A percentile compares a stretch with the other conserved stretches of the same genome.
These are phyloP conservation scores for Sutorius australiensis DNA, from an alignment of 768 basidiomycete genomes.

Conservation along the genomic window DNA sequence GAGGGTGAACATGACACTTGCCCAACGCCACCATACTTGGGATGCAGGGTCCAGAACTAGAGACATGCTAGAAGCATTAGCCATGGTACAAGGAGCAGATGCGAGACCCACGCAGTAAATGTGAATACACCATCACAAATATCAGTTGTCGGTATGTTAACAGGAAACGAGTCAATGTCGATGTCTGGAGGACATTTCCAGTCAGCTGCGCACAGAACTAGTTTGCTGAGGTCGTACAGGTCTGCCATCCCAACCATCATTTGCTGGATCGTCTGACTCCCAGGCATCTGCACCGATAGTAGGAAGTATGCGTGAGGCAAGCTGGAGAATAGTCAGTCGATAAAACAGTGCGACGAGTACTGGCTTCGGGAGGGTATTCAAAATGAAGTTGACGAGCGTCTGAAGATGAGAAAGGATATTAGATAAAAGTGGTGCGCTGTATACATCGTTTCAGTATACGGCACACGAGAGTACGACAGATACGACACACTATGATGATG, in stretches of 20 bases:
- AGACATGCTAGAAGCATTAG: conserved; percentile 1
- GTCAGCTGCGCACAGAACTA: conserved; percentile 7
- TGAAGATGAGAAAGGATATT: conserved; percentile 82
- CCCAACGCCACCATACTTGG: conserved; percentile 94
- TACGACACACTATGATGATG: conserved; percentile 68
- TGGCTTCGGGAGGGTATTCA: conserved; percentile 82
- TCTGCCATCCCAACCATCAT: conserved; percentile 64
- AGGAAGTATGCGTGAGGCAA: conserved; percentile 78
- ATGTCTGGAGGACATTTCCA: conserved; percentile 48
- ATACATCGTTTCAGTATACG: conserved; percentile 7
- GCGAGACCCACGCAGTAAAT: conserved; percentile 64
- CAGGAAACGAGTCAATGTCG: conserved; percentile 66
- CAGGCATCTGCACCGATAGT: conserved; percentile 80
- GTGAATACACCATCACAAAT: conserved; percentile 84
- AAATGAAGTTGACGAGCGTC: conserved; percentile 74
- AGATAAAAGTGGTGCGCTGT: conserved; percentile 67
- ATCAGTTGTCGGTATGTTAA: conserved; percentile 82
- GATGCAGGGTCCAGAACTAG: conserved; percentile 82
- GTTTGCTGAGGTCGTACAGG: conserved; percentile 45
- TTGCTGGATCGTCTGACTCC: conserved; percentile 62
- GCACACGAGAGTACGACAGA: neutral
- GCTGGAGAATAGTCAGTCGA: conserved; percentile 74
- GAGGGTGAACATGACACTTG: conserved; percentile 84
- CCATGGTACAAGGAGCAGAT: neutral
- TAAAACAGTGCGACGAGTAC: conserved; percentile 77